These are phyloP conservation scores for Botrytis cinerea DNA, from an alignment of 2,329 filamentous ascomycete genomes.

Conservation along the genomic window DNA sequence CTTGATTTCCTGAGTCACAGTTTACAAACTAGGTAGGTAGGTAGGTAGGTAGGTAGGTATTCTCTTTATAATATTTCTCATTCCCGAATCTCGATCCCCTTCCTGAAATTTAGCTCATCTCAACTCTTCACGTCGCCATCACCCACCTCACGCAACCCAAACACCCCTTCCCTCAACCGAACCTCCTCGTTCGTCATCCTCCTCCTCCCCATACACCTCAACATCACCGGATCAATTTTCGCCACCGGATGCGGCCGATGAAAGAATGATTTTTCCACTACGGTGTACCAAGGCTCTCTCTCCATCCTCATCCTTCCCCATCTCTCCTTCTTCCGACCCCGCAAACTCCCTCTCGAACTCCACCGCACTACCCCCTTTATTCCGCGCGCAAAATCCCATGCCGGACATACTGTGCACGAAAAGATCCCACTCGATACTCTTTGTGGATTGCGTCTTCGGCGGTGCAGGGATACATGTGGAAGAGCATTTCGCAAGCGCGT, in stretches of 20 bases:
- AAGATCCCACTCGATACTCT: neutral
- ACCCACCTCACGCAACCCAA: neutral
- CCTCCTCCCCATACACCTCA: constrained; percentile 24
- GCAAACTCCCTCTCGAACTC: constrained; percentile 4
- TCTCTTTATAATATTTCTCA: neutral
- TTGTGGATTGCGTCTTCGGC: neutral
- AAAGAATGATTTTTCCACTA: constrained; percentile 25
- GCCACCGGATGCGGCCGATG: constrained; percentile 28
- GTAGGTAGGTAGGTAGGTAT: neutral
- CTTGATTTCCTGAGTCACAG: neutral
- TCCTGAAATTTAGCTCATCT: neutral
- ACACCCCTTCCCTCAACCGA: constrained; percentile 23
- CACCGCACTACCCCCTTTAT: constrained; percentile 12
- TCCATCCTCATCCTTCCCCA: neutral
- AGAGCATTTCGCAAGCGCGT: neutral
- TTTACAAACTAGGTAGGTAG: neutral
- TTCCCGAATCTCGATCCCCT: neutral
- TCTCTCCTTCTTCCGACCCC: neutral
- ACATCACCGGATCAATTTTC: constrained; percentile 24
- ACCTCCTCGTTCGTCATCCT: constrained; percentile 19
- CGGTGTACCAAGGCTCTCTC: neutral
- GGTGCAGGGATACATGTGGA: neutral
- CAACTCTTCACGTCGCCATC: neutral
- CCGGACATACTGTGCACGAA: constrained; percentile 23
- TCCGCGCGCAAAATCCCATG: constrained; percentile 21